Base-by-base conservation (phyloP, 225 moss, liverwort and hornwort genomes). In the Thuidium tamariscinum region DNA sequence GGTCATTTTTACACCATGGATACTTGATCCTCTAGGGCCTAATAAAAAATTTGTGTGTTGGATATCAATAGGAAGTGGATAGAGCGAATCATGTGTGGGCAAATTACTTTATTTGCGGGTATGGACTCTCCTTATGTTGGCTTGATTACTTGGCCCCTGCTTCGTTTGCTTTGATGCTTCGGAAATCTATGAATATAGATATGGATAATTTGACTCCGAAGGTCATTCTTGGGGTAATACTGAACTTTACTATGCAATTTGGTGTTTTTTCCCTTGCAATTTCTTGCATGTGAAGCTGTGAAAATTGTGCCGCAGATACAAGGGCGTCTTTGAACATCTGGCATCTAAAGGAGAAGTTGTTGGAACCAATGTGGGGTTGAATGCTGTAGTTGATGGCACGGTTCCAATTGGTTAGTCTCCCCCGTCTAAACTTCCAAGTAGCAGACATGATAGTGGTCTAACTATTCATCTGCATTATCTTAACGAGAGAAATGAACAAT, bases 81-180 rank as follows among this genome's bases (percentile, higher is more conserved):
- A 91, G 82, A 83, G 88, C 56, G 48, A 94, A 96, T 81, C 96
- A 99, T 81, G 87, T 92, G 26, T 99, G 98, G 98, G 98, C 95
- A 61, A 99, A 99, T 81, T 99, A 99, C 84, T 94, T 99, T 72
- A 83, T 99, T 51, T 99, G 98, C 89, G 98, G 96, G 94, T 97
- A 94, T 74, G 80, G 30, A 81, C 37, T 87, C 72, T 71, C 30
- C n/a, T 63, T 71, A 37, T 81, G 25, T 61, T 79, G 76, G 48
- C 46, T 48, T 82, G 30, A 73, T 41, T 49, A 42, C 65, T 84
- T 70, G 44, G 60, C 77, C 21, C 77, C 39, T 64, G 21, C 79
- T 64, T 52, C 25, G 74, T 69, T 84, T 67, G 67, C 80, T 83
- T n/a, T 37, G 37, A 20, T 46, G 34, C 62, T 36, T 20, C 7